Percentiles rank a stretch among this genome's conserved stretches.
These are phyloP conservation scores for Scedosporium dehoogii DNA, from an alignment of 2,329 filamentous ascomycete genomes.

Conservation along the genomic window DNA sequence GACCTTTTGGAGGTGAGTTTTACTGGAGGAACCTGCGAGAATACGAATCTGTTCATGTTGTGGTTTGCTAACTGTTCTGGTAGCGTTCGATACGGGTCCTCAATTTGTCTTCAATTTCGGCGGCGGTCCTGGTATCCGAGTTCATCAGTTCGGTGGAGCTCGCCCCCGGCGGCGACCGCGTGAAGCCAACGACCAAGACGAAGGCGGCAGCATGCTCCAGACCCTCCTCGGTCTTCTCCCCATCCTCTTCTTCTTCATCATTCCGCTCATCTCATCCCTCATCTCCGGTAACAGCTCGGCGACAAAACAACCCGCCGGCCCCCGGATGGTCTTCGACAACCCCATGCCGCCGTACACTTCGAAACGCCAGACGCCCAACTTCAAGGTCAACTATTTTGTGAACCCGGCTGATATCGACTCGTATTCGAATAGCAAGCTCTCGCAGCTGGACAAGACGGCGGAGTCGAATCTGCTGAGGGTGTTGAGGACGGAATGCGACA, in stretches of 20 bases:
- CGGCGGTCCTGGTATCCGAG: conserved; percentile 80
- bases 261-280: conserved; percentile 72
- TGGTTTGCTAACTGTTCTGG: conserved; percentile 15
- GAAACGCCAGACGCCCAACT: conserved; percentile 58
- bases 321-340: conserved; percentile 66
- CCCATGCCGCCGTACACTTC: conserved; percentile 63
- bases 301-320: conserved; percentile 34
- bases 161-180: conserved; percentile 67
- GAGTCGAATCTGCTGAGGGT: conserved; percentile 62
- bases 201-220: conserved; percentile 36
- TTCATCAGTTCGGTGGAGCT: conserved; percentile 88
- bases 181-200: conserved; percentile 37
- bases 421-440: conserved; percentile 59
- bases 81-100: conserved; percentile 65
- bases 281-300: conserved; percentile 49
- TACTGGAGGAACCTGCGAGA: neutral
- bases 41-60: no score
- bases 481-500: conserved; percentile 63
- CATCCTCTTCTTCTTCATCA: conserved; percentile 78
- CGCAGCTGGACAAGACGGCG: conserved; percentile 65
- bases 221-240: conserved; percentile 71
- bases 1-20: conserved; percentile 32
- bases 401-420: conserved; percentile 67
- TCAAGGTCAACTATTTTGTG: conserved; percentile 76
- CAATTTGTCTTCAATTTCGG: conserved; percentile 94